phyloP scores from a whole-genome alignment of 2,329 filamentous ascomycete genomes.

The Karstenula rhodostoma region DNA sequence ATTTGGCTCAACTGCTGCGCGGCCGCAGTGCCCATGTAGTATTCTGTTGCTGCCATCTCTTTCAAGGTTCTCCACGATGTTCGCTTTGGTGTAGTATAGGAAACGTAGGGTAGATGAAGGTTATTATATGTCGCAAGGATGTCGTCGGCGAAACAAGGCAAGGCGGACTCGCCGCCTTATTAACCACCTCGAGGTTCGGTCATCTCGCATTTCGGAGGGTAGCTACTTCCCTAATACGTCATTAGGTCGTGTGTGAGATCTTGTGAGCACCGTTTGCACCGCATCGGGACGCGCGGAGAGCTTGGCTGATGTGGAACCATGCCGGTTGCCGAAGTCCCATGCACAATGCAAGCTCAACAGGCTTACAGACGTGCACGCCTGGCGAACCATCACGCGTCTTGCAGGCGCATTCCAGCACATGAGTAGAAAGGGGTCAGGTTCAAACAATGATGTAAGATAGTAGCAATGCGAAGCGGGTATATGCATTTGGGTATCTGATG shows the following conservation, averaged over 20 bases:
- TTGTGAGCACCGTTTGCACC: constrained; percentile 23
- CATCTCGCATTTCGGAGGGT: constrained; percentile 19
- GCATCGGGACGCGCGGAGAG: constrained; percentile 31
- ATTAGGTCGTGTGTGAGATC: constrained; percentile 29
- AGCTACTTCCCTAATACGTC: constrained; percentile 33
- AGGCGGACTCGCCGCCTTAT: constrained; percentile 24
- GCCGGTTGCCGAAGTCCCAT: constrained; percentile 12
- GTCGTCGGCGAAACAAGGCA: constrained; percentile 18
- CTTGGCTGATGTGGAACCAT: constrained; percentile 30
- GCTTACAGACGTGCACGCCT: constrained; percentile 21
- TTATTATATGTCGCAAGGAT: constrained; percentile 1
- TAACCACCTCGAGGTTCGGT: constrained; percentile 37
- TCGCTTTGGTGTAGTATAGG: neutral
- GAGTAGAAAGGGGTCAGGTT: neutral
- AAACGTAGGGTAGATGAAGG: neutral
- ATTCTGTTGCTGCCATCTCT: constrained; percentile 45
- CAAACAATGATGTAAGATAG: neutral
- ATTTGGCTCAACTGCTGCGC: constrained; percentile 32
- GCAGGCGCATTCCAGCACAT: constrained; percentile 13
- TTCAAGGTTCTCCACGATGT: constrained; percentile 5
- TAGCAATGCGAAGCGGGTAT: neutral
- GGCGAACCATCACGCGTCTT: constrained; percentile 17
- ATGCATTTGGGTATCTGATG: constrained; percentile 6
- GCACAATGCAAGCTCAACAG: constrained; percentile 20
- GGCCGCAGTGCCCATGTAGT: constrained; percentile 38